These are phyloP conservation scores for Colletotrichum coccodes DNA, from an alignment of 2,329 filamentous ascomycete genomes.

Conservation along the genomic window DNA sequence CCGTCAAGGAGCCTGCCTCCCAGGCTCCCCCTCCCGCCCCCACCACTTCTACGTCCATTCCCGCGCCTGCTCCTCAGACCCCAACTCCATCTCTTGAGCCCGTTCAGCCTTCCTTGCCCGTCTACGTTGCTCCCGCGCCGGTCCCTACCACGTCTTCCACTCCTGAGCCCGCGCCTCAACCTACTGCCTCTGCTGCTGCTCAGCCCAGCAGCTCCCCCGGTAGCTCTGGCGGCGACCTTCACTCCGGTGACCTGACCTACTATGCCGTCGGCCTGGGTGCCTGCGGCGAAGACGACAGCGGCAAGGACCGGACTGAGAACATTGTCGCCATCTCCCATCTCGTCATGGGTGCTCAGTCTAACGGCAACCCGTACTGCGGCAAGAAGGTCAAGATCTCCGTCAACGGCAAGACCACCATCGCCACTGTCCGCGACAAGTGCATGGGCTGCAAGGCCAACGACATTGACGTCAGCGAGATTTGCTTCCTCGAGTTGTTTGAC, in stretches of 20 bases:
- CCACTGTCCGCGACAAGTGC: conserved; percentile 79
- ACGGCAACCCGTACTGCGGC: conserved; percentile 77
- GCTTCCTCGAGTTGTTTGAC: conserved; percentile 64
- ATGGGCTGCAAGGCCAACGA: conserved; percentile 67
- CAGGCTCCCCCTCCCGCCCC: conserved; percentile 27
- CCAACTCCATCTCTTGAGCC: conserved; percentile 36
- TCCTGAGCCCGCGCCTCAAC: conserved; percentile 26
- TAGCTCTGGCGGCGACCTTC: conserved; percentile 43
- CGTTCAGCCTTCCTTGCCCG: conserved; percentile 13
- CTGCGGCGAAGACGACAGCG: conserved; percentile 73
- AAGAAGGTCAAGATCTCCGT: conserved; percentile 71
- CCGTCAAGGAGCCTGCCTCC: conserved; percentile 6
- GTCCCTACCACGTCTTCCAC: conserved; percentile 23
- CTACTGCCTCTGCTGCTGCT: conserved; percentile 28
- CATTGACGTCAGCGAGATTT: conserved; percentile 70
- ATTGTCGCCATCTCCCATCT: conserved; percentile 75
- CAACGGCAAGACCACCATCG: conserved; percentile 67
- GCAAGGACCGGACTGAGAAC: conserved; percentile 62
- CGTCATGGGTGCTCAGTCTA: conserved; percentile 73
- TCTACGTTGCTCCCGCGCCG: conserved; percentile 22
- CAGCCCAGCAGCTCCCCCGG: conserved; percentile 26
- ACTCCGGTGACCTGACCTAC: conserved; percentile 77
- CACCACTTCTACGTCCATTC: conserved; percentile 27
- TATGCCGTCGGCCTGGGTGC: conserved; percentile 75
- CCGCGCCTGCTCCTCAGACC: conserved; percentile 35